Conservation (phyloP, 345 rosid species). For the Sonneratia alba region DNA sequence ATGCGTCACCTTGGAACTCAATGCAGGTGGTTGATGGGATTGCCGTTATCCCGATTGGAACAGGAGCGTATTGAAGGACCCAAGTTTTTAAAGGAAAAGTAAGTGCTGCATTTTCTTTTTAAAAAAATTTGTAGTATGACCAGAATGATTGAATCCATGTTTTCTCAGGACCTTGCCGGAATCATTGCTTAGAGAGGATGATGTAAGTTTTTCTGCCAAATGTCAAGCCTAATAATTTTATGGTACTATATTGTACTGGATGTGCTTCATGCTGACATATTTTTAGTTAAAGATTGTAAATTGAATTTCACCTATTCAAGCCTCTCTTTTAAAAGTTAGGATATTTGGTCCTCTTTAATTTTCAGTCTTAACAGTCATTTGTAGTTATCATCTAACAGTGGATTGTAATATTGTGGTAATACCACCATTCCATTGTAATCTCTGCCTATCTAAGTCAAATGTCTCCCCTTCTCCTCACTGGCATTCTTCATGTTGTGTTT, state of each 20-base stretch:
- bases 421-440: background rate
- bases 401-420: background rate
- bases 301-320: background rate
- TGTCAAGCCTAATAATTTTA: background rate
- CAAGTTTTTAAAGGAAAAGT: slow-evolving; percentile 36
- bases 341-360: background rate
- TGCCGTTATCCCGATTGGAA: slow-evolving; percentile 26
- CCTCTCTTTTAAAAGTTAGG: background rate
- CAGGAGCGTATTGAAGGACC: slow-evolving; percentile 22
- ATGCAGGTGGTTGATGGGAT: slow-evolving; percentile 74
- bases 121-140: background rate
- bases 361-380: background rate
- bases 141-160: background rate
- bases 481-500: slow-evolving; percentile 10
- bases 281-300: background rate
- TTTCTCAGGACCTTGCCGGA: slow-evolving; percentile 50
- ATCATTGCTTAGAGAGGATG: slow-evolving; percentile 71
- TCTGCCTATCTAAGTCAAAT: background rate
- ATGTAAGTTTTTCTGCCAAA: slow-evolving; percentile 39
- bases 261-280: background rate
- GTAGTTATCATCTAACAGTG: background rate
- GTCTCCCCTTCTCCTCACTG: background rate
- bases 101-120: slow-evolving; percentile 9
- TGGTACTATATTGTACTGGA: background rate
- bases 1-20: background rate